Percentiles rank a stretch among this genome's conserved stretches.
phyloP scores from a whole-genome alignment of 1,139 yeast species.

The Suhomyces wounanorum region DNA sequence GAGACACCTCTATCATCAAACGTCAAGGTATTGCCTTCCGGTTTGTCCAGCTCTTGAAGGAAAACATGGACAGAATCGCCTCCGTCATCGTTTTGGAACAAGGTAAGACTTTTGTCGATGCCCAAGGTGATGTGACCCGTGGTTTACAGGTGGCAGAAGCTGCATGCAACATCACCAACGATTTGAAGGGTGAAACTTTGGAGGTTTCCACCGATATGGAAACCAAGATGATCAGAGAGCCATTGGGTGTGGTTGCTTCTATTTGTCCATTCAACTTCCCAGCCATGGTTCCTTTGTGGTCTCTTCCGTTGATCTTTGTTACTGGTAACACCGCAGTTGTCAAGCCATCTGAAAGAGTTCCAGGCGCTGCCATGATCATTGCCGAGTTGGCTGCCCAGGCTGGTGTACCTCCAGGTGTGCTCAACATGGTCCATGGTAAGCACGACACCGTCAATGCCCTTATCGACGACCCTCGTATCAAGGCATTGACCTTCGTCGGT shows the following conservation, averaged over 20 bases:
- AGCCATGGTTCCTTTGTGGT: conserved; percentile 87
- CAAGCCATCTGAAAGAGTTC: conserved; percentile 79
- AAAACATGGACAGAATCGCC: conserved; percentile 72
- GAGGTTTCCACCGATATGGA: conserved; percentile 80
- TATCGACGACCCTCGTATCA: conserved; percentile 73
- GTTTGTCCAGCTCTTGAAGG: conserved; percentile 66
- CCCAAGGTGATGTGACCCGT: conserved; percentile 76
- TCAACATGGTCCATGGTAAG: conserved; percentile 75
- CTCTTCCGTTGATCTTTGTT: conserved; percentile 71
- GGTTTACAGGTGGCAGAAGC: conserved; percentile 85
- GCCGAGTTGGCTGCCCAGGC: conserved; percentile 76
- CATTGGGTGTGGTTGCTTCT: conserved; percentile 66
- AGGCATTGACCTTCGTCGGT: conserved; percentile 79
- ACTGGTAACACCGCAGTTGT: conserved; percentile 78
- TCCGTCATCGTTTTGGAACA: conserved; percentile 74
- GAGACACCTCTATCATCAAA: conserved; percentile 58
- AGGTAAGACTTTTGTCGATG: conserved; percentile 79
- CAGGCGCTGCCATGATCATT: conserved; percentile 77
- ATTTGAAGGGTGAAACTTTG: conserved; percentile 64
- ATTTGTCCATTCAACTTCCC: conserved; percentile 82
- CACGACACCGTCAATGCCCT: conserved; percentile 76
- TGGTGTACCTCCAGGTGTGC: conserved; percentile 77
- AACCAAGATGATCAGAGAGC: conserved; percentile 71
- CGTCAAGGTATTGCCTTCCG: conserved; percentile 79
- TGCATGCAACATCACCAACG: conserved; percentile 60